These are phyloP conservation scores for Anisodus acutangulus DNA, from an alignment of 257 asterid genomes.

Conservation along the genomic window DNA sequence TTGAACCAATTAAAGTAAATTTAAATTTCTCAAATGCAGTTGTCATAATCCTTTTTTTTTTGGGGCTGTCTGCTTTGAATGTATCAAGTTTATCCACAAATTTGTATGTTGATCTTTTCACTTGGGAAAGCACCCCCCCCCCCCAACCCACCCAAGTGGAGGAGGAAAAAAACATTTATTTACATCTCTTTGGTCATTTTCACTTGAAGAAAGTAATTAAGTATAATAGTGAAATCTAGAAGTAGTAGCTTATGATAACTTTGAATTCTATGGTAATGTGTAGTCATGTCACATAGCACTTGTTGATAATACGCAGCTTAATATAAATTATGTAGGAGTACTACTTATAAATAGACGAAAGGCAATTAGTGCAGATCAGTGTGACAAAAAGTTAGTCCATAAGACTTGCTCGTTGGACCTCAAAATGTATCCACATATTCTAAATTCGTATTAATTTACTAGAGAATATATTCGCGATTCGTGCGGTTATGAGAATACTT, in stretches of 20 bases:
- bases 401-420: background rate
- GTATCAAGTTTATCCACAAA: conserved; percentile 10
- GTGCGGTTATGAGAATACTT: too few relatives aligned
- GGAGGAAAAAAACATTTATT: background rate
- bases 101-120: background rate
- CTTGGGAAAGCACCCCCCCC: background rate
- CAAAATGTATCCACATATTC: background rate
- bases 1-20: conserved; percentile 9
- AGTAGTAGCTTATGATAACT: background rate
- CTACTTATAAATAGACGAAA: background rate
- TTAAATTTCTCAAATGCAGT: background rate
- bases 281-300: conserved; percentile 22
- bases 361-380: background rate
- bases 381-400: background rate
- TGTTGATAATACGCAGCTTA: background rate
- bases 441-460: background rate
- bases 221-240: background rate
- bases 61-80: background rate
- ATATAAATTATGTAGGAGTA: background rate
- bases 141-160: background rate
- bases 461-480: too few relatives aligned
- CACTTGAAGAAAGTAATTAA: background rate
- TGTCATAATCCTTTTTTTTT: background rate
- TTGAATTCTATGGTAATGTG: background rate
- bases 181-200: background rate